Base-by-base conservation (phyloP, 345 rosid species). In the Ricinus communis region DNA sequence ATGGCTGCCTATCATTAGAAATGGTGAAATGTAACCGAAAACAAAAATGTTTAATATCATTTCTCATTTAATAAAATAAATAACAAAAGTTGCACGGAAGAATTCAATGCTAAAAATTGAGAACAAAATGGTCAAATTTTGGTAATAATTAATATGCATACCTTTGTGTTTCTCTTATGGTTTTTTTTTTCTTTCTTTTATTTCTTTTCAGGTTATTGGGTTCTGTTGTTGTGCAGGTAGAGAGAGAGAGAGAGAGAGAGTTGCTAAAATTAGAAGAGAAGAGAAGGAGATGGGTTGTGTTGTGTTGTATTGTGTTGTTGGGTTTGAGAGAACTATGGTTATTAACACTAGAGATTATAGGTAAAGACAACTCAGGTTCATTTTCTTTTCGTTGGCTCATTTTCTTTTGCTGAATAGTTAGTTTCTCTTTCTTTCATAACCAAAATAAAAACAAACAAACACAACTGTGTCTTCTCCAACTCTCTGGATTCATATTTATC, bases 211-310 rank as follows among this genome's bases (percentile, higher is more conserved):
- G 59, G 53, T 30, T 18, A 36, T 12, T 13, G 47, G 61, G n/a
- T 7, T 49, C 1, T 53, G 31, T 49, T 10, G 7, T 43, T 43
- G 4, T 30, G 55, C 62, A 51, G n/a, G 76, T 0, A 75, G 36
- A 67, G 66, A 36, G 46, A 36, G n/a, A 71, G 51, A 53, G 61
- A 33, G 46, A 36, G n/a, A 71, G 51, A 53, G 61, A 33, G 62
- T 58, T 65, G 77, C 82, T 67, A 84, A 82, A 79, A 63, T 62
- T 81, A 79, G 77, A 51, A 74, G 60, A 51, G 62, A 45, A 41
- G 68, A 65, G 68, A 55, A 61, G 67, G 30, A 72, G 59, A 33
- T 33, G 38, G 73, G 77, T 67, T 70, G 70, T 31, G 52, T 52
- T 41, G 36, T 30, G 14, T 72, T 45, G n/a, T n/a, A n/a, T n/a